phyloP scores from a whole-genome alignment of 306 rosid species.

The Quercus gilva region DNA sequence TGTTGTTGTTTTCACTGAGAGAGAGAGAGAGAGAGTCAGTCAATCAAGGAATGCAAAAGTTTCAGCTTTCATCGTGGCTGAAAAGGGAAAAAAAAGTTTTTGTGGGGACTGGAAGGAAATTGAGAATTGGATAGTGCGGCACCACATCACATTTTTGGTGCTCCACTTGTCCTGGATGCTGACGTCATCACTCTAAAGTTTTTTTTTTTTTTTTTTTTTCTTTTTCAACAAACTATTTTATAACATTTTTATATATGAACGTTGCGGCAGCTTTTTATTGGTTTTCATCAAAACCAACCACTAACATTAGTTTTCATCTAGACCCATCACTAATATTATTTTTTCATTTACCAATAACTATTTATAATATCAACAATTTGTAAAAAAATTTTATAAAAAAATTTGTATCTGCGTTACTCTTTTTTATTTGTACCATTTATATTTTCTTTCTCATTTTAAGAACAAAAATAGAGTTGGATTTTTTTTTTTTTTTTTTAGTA shows the following conservation, averaged over 20 bases:
- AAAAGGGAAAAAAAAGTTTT: background rate
- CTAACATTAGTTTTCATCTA: no score
- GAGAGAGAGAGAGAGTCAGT: background rate
- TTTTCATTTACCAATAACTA: no score
- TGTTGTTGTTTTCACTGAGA: background rate
- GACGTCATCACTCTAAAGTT: background rate
- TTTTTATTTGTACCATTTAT: no score
- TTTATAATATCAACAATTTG: fast-evolving
- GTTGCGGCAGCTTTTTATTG: no score
- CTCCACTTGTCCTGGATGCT: background rate
- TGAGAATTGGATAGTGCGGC: constrained; percentile 1
- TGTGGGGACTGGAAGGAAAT: background rate
- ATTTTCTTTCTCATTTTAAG: no score
- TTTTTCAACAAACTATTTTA: fast-evolving
- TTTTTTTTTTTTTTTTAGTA: no score
- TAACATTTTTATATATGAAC: no score
- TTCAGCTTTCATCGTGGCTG: background rate
- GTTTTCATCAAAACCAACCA: fast-evolving
- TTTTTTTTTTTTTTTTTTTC: background rate
- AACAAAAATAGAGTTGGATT: no score
- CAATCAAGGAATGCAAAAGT: background rate
- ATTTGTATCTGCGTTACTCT: no score
- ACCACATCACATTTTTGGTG: background rate
- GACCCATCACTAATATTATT: fast-evolving
- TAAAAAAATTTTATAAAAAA: no score